Evolutionary conservation across 2,329 filamentous ascomycete species (phyloP), one percentile per base, ranked within the genome.

Genomic region (Septoria petroselini): DNA sequence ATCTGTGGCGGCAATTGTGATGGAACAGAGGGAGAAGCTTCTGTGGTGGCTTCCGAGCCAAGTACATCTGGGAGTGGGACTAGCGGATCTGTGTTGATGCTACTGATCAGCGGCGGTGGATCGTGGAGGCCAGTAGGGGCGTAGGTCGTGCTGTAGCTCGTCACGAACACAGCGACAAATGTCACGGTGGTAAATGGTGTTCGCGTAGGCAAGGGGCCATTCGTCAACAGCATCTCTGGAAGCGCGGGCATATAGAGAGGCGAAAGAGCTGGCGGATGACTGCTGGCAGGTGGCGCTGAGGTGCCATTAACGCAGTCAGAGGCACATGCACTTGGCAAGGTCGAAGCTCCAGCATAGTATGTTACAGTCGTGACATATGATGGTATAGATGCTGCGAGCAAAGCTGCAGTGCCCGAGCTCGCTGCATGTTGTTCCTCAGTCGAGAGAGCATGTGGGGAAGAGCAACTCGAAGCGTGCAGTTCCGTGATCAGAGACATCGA

Each of bases 131-230:
- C n/a, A n/a, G n/a, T n/a, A n/a, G n/a, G n/a, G n/a, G n/a, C n/a
- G n/a, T n/a, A n/a, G n/a, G 27, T 43, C 23, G 41, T 43, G 41
- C 41, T 43, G 41, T 33, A 43, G 41, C 27, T 43, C 30, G 41
- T 43, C 27, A 43, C 21, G 14, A 29, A 31, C 30, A 25, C 41
- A 34, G 41, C 33, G 41, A 43, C 15, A 9, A 43, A 31, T 15
- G 41, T 43, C 27, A 43, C 27, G 11, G 41, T 43, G 14, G 41
- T 43, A 17, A 43, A 11, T 19, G 41, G 41, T 7, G 31, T 33
- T 29, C 19, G 27, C 18, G 41, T 33, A 6, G 17, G 41, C 11
- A 29, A 21, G 19, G 41, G 18, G 9, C 27, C 8, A 21, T 25
- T n/a, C 14, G 30, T 34, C 12, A 29, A 29, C 27, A 33, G 17